Evolutionary conservation across 306 rosid genomes (phyloP), one percentile per base, ranked within the genome.

Genomic region (Cicer yamashitae): DNA sequence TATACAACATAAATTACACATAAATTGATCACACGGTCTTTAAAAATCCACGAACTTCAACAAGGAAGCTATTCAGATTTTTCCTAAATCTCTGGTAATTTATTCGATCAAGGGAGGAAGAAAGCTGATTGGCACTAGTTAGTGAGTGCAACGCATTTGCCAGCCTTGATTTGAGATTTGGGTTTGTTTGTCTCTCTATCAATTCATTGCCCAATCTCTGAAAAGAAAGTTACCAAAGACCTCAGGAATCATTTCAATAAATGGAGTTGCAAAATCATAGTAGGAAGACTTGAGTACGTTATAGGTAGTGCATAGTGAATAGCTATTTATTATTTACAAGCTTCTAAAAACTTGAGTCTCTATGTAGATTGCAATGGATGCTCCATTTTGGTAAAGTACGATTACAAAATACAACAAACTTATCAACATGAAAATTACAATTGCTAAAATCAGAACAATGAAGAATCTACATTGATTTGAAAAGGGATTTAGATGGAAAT

Each of bases 31-130:
- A 91, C 91, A 79, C 80, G n/a, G 90, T 91, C 81, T 89, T 82
- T 84, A 90, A 67, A 84, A 94, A 91, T 14, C 97, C 97, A 56
- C 96, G 88, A 77, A 94, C 98, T 64, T 94, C 97, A 18, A 87
- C 81, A 58, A 94, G 85, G 87, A 94, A 91, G 74, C 46, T 82
- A 46, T 13, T 84, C 11, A 94, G 87, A 86, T 91, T 94, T 87
- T 94, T 94, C 86, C 98, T 84, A 64, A 94, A 91, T 75, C 91
- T 85, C 71, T 94, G 97, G 82, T 82, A 86, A 66, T 94, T 94
- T 51, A 85, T 85, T 20, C 97, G 90, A 75, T 94, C 98, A 20
- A 91, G 91, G 70, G 91, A 86, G 37, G 91, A 77, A 10, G 93
- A 86, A 59, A 91, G 96, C 80, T 94, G 97, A 77, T 94, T 94